Percentiles rank a stretch among this genome's conserved stretches.
Evolutionary conservation across 352 stramenopile genomes (phyloP).

Genomic region (Globisporangium spiculum): DNA sequence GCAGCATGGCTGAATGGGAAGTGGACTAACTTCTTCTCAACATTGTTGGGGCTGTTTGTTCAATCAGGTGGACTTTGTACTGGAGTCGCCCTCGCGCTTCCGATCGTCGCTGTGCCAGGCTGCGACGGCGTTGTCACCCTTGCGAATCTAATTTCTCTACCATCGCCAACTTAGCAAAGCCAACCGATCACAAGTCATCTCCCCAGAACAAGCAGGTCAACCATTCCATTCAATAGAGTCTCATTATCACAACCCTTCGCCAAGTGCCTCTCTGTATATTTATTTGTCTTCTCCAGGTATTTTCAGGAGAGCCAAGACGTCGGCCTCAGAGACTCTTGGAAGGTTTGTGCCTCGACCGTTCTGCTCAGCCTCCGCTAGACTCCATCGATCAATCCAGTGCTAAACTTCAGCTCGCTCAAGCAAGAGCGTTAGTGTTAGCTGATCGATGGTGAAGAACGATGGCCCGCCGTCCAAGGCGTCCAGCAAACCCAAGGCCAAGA

Average conservation of each 20-base stretch:
- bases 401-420: neutral
- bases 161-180: too few species aligned
- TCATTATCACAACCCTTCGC: neutral
- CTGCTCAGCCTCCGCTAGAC: neutral
- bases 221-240: neutral
- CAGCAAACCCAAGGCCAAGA: slow-evolving; percentile 1
- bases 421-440: neutral
- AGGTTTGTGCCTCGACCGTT: neutral
- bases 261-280: neutral
- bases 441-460: slow-evolving; percentile 5
- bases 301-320: neutral
- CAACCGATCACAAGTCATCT: neutral
- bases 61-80: slow-evolving; percentile 67
- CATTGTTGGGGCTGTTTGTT: neutral
- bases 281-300: neutral
- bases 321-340: neutral
- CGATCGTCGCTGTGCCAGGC: slow-evolving; percentile 69
- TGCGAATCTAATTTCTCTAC: neutral
- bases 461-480: neutral
- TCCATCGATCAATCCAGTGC: too few species aligned
- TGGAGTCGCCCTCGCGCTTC: slow-evolving; percentile 44
- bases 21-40: neutral
- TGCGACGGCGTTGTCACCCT: slow-evolving; percentile 23
- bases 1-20: neutral
- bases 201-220: neutral